phyloP scores from a whole-genome alignment of 768 basidiomycete genomes.

The Psilocybe cubensis region DNA sequence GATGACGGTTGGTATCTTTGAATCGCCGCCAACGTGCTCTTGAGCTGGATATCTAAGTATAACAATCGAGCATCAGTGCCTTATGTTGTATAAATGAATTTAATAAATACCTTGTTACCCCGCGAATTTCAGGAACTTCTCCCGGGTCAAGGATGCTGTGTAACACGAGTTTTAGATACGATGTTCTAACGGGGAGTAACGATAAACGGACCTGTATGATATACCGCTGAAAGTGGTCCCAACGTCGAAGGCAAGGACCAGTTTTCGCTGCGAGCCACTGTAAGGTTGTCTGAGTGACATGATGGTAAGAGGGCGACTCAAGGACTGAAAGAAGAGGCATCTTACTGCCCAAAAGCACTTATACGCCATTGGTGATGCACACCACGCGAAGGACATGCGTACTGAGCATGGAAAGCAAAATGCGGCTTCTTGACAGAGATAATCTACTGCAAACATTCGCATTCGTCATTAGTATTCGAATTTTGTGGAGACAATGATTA shows the following conservation, averaged over 20 bases:
- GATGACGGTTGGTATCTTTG: slow-evolving; percentile 49
- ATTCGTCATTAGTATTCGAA: no score
- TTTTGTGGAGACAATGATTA: no score
- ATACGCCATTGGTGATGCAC: not conserved
- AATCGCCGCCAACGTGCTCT: slow-evolving; percentile 38
- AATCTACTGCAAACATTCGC: not conserved
- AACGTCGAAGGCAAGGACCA: slow-evolving; percentile 23
- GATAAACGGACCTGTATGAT: slow-evolving; percentile 19
- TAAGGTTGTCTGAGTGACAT: slow-evolving; percentile 17
- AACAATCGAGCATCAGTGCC: not conserved
- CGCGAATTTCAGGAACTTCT: slow-evolving; percentile 27
- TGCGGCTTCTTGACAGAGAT: not conserved
- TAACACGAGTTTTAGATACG: not conserved
- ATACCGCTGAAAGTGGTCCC: slow-evolving; percentile 26
- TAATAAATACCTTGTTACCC: slow-evolving; percentile 22
- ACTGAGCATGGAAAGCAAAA: not conserved
- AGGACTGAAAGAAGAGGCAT: not conserved
- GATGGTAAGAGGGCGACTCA: not conserved
- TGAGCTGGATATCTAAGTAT: slow-evolving; percentile 44
- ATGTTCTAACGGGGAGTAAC: not conserved
- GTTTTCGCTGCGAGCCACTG: slow-evolving; percentile 19
- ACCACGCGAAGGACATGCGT: not conserved
- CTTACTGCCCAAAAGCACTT: not conserved
- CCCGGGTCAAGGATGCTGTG: slow-evolving; percentile 30
- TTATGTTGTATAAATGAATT: not conserved